These are phyloP conservation scores for Cercophora sp. DNA, from an alignment of 495 filamentous ascomycete species.

Conservation along the genomic window DNA sequence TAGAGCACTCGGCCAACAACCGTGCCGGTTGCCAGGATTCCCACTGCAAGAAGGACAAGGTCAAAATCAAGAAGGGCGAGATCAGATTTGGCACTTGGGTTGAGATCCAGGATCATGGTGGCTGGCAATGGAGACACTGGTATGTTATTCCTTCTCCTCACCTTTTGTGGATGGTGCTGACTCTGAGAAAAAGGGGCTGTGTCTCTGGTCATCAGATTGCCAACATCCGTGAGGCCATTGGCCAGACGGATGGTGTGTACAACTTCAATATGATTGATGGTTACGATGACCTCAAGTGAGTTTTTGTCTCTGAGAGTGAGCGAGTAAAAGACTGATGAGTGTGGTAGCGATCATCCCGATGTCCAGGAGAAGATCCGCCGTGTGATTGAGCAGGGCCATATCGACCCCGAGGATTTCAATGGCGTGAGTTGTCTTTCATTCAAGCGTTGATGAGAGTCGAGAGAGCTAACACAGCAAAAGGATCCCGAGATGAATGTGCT, in stretches of 20 bases:
- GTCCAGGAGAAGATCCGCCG: conserved; percentile 57
- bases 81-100: conserved; percentile 69
- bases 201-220: conserved; percentile 60
- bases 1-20: conserved; percentile 57
- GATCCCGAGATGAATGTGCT: conserved; percentile 66
- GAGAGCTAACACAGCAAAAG: conserved; percentile 34
- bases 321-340: background rate
- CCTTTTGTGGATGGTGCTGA: background rate
- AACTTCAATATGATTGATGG: conserved; percentile 58
- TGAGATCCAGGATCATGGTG: conserved; percentile 40
- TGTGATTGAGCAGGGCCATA: conserved; percentile 65
- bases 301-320: background rate
- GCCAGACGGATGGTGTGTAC: conserved; percentile 31
- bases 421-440: conserved; percentile 53
- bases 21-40: conserved; percentile 66
- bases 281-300: conserved; percentile 61
- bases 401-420: conserved; percentile 73
- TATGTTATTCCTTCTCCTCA: conserved; percentile 37
- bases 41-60: conserved; percentile 57
- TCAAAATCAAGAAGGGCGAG: conserved; percentile 74
- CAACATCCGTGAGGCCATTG: conserved; percentile 49
- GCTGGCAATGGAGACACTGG: conserved; percentile 77
- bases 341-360: conserved; percentile 36
- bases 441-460: background rate
- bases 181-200: conserved; percentile 70